These are phyloP conservation scores for Piper longum DNA, from an alignment of 164 flowering plant species.

Conservation along the genomic window DNA sequence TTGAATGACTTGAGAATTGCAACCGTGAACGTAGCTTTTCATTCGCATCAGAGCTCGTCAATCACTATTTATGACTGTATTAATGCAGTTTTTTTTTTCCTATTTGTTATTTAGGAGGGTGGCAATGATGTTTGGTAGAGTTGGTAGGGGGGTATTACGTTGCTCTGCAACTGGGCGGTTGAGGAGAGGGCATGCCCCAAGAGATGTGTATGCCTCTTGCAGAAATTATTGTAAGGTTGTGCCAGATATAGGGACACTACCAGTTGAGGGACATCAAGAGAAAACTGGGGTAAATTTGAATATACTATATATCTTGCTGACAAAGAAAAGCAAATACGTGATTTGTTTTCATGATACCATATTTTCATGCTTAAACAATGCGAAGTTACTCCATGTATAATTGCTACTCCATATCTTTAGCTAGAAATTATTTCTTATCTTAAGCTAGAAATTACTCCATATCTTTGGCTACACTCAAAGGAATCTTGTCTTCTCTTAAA, in stretches of 20 bases:
- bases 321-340: neutral
- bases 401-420: neutral
- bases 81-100: neutral
- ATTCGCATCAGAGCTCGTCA: too few relatives aligned
- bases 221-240: constrained; percentile 26
- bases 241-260: constrained; percentile 7
- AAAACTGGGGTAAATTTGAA: constrained; percentile 10
- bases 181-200: constrained; percentile 7
- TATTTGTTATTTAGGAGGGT: constrained; percentile 1
- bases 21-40: too few relatives aligned
- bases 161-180: constrained; percentile 9
- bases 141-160: constrained; percentile 24
- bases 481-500: neutral
- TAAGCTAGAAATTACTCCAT: neutral
- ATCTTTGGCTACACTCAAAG: too few relatives aligned
- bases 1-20: too few relatives aligned
- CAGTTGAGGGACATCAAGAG: constrained; percentile 8
- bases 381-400: neutral
- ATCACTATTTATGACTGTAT: neutral
- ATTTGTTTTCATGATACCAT: neutral
- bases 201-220: constrained; percentile 5
- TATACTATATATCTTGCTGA: neutral
- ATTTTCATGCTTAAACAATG: neutral
- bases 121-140: constrained; percentile 30
- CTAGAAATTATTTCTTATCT: too few relatives aligned